Evolutionary conservation across 2,329 filamentous ascomycete genomes (phyloP).

Genomic region (Xylariales sp.): DNA sequence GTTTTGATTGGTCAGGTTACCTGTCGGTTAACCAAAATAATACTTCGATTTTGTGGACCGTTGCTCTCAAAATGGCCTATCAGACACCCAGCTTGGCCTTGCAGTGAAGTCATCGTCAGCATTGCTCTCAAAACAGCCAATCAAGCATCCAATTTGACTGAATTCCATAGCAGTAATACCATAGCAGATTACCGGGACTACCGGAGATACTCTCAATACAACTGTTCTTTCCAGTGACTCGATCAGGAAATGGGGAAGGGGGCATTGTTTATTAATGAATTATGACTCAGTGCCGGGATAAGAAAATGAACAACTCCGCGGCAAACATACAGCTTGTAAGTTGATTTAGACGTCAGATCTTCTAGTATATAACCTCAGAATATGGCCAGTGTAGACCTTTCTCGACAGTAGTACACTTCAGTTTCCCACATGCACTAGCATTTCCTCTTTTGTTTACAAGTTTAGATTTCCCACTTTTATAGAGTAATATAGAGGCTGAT

Average conservation of each 20-base stretch:
- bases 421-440: background rate
- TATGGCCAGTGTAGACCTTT: constrained; percentile 3
- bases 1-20: no score
- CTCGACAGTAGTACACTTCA: constrained; percentile 8
- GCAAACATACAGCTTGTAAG: background rate
- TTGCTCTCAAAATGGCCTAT: no score
- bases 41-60: no score
- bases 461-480: background rate
- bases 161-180: constrained; percentile 10
- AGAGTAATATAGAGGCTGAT: background rate
- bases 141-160: background rate
- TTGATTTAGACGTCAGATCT: background rate
- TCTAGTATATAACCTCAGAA: constrained; percentile 18
- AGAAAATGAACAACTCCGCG: constrained; percentile 16
- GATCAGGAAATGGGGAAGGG: background rate
- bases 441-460: constrained; percentile 5
- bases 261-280: constrained; percentile 1
- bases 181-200: background rate
- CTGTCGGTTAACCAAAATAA: no score
- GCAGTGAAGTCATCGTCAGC: constrained; percentile 9
- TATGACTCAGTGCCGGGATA: constrained; percentile 21
- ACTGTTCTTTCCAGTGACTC: constrained; percentile 3
- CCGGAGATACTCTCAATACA: background rate
- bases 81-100: background rate
- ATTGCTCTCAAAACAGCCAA: constrained; percentile 23